Conservation (phyloP, 2,329 filamentous ascomycete species). For the Phoma sp. region DNA sequence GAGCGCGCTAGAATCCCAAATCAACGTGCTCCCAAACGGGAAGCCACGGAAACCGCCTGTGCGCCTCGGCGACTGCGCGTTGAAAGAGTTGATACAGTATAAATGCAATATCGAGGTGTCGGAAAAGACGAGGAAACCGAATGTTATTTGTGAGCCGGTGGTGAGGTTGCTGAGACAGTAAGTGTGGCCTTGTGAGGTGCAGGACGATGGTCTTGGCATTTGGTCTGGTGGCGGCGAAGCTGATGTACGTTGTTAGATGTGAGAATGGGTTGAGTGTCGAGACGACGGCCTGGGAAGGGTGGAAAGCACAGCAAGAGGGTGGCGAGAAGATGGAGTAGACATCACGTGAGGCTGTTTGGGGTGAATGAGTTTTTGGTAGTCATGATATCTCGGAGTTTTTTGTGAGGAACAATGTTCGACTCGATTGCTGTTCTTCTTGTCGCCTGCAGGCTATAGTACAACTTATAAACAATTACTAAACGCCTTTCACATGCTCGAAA, state of each 20-base stretch:
- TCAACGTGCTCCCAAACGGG: conserved; percentile 61
- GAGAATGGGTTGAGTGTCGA: conserved; percentile 65
- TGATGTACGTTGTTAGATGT: conserved; percentile 49
- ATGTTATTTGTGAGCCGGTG: conserved; percentile 63
- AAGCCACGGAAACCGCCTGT: conserved; percentile 62
- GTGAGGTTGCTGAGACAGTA: conserved; percentile 66
- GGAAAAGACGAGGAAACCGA: conserved; percentile 48
- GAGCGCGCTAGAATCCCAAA: conserved; percentile 57
- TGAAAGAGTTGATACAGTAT: conserved; percentile 69
- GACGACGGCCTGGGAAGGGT: conserved; percentile 67
- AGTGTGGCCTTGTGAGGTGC: conserved; percentile 38
- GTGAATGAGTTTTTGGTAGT: too few species aligned
- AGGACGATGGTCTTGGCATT: conserved; percentile 25
- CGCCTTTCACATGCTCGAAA: conserved; percentile 32
- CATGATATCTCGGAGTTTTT: too few species aligned
- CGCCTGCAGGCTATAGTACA: conserved; percentile 28
- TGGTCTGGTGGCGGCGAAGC: neutral
- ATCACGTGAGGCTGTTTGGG: neutral
- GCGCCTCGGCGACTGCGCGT: conserved; percentile 61
- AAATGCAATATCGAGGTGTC: conserved; percentile 62
- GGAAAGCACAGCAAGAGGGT: conserved; percentile 44
- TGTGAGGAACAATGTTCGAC: neutral
- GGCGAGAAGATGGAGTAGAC: conserved; percentile 7
- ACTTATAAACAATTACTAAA: conserved; percentile 22
- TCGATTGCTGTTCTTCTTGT: conserved; percentile 4